Base-by-base conservation (phyloP, 2,329 filamentous ascomycete genomes). In the Nothophaeocryptopus gaeumannii region DNA sequence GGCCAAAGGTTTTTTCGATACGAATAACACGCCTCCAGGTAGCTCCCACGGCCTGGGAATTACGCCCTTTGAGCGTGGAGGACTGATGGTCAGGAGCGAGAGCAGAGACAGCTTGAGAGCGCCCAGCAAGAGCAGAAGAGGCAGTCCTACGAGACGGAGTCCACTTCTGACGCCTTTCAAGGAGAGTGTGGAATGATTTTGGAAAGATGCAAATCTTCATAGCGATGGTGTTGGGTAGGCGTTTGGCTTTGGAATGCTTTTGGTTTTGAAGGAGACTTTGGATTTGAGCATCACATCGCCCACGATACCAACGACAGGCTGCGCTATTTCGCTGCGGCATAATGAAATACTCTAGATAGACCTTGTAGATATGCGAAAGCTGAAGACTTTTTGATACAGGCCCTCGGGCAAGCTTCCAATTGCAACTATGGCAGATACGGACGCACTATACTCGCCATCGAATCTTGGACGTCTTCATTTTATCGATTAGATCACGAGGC, bases 81-180 rank as follows among this genome's bases (percentile, higher is more conserved):
- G 91, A 1, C 68, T 96, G 56, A 84, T 88, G 46, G 81, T 89
- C 2, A 77, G 92, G 58, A 95, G 88, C 0, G 92, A 96, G 66
- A 95, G 89, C 66, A 78, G 89, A 45, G 93, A 97, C 65, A 78
- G 88, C 50, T 70, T 96, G 33, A 76, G 79, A 12, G 78, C 75
- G 8, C 66, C 81, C 11, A 78, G 78, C 54, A 70, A 68, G 49
- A 76, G 74, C 61, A 61, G 74, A 12, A 65, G 70, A 43, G 72
- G 67, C 14, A 78, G 74, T 60, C 79, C 79, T 10, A 76, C 73
- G 41, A 72, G 76, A 44, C 67, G 68, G 58, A 74, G 70, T 59
- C 66, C 67, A 45, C 45, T 68, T 37, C 61, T 70, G 60, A 59
- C 52, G 43, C 60, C 60, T 9, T 52, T 68, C 45, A 71, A 67